These are phyloP conservation scores for Botrytis squamosa DNA, from an alignment of 2,329 filamentous ascomycete genomes.

Conservation along the genomic window DNA sequence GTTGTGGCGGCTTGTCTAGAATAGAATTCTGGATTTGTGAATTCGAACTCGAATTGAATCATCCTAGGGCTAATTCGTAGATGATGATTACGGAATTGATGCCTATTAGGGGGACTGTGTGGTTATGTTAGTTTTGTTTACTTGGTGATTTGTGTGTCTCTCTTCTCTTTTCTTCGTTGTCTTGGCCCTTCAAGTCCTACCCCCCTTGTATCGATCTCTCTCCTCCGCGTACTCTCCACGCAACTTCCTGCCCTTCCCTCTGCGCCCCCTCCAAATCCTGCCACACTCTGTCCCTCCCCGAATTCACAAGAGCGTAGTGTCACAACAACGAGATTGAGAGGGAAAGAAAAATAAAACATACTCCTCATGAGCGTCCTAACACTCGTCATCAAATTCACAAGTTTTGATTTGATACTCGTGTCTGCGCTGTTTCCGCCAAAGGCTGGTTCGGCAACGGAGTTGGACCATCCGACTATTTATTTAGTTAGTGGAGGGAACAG, in stretches of 20 bases:
- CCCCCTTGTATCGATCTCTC: not conserved
- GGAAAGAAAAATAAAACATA: conserved; percentile 49
- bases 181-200: not conserved
- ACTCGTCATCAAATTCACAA: conserved; percentile 86
- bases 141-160: not conserved
- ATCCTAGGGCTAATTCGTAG: conserved; percentile 77
- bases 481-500: conserved; percentile 4
- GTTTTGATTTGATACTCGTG: conserved; percentile 78
- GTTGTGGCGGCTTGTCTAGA: not conserved
- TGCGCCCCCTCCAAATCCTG: not conserved
- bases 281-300: not conserved
- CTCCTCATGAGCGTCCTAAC: conserved; percentile 91
- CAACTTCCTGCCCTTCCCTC: not conserved
- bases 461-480: conserved; percentile 73
- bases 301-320: not conserved
- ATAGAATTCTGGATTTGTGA: not conserved
- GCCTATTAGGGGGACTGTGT: conserved; percentile 77
- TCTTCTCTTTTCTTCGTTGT: conserved; percentile 3
- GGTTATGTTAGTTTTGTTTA: not conserved
- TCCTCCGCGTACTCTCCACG: not conserved
- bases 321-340: not conserved
- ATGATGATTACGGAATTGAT: conserved; percentile 81
- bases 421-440: conserved; percentile 70
- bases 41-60: not conserved
- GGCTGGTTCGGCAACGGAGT: conserved; percentile 64